Evolutionary conservation across 805 yeast species (phyloP).

Genomic region (Brettanomyces naardenensis): DNA sequence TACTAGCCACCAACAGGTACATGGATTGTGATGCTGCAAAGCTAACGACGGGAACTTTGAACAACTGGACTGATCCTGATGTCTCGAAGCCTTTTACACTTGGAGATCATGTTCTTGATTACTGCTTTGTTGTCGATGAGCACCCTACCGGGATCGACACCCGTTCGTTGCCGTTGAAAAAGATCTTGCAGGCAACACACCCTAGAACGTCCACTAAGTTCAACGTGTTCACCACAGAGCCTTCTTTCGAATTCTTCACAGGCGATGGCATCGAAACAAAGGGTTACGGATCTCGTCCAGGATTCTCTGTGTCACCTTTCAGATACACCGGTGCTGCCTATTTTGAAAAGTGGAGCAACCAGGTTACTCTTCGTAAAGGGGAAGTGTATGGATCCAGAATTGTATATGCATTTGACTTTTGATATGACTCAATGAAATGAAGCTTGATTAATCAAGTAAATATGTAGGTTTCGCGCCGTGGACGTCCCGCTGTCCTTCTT

Average conservation of each 20-base stretch:
- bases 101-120: neutral
- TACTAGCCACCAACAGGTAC: neutral
- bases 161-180: neutral
- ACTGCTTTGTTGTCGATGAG: neutral
- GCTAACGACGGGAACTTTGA: neutral
- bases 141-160: neutral
- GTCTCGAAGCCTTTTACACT: neutral
- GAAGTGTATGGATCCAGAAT: neutral
- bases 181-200: neutral
- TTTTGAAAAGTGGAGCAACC: neutral
- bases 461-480: too few relatives aligned
- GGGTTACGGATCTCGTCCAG: neutral
- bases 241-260: neutral
- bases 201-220: neutral
- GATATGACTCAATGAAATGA: too few relatives aligned
- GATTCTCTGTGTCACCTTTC: neutral
- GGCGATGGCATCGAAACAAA: neutral
- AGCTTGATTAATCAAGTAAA: too few relatives aligned
- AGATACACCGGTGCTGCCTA: neutral
- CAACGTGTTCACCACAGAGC: neutral
- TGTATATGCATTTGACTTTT: neutral
- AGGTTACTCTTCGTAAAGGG: neutral
- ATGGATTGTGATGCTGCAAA: neutral
- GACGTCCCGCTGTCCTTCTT: too few relatives aligned
- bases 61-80: neutral